Conservation (phyloP, 331 rosid species). For the Phaseolus coccineus region DNA sequence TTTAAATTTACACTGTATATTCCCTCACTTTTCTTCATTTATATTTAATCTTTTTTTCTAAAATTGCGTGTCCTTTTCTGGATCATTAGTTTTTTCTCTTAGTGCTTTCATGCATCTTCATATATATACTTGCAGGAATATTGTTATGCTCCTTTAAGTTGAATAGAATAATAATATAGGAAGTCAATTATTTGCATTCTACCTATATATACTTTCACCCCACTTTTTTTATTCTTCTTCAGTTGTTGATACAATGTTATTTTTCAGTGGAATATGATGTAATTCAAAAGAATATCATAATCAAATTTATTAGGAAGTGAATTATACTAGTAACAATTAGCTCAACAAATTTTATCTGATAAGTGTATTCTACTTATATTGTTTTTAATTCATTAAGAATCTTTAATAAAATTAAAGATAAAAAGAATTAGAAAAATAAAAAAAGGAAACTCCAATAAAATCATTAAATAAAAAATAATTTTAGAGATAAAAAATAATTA, state of each 20-base stretch:
- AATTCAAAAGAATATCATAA: too few species aligned
- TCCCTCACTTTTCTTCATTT: background rate
- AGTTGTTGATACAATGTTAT: background rate
- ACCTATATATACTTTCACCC: background rate
- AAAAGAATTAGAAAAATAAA: too few species aligned
- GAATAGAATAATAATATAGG: background rate
- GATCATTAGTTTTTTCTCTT: constrained; percentile 33
- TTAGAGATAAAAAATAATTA: too few species aligned
- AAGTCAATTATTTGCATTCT: background rate
- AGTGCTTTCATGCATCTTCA: constrained; percentile 17
- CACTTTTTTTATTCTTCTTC: constrained; percentile 1
- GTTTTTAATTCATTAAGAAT: too few species aligned
- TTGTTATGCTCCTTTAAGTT: background rate
- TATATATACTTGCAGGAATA: constrained; percentile 18
- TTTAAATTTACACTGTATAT: background rate
- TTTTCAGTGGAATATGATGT: background rate
- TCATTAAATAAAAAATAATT: too few species aligned
- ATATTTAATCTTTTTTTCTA: background rate
- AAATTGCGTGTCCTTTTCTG: constrained; percentile 14
- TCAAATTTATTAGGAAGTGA: too few species aligned
- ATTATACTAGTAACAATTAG: too few species aligned
- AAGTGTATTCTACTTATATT: too few species aligned
- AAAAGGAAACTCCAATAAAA: too few species aligned
- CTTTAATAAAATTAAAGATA: too few species aligned
- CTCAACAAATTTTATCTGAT: too few species aligned